These are phyloP conservation scores for Auricularia auricula-judae DNA, from an alignment of 768 basidiomycete genomes.

Conservation along the genomic window DNA sequence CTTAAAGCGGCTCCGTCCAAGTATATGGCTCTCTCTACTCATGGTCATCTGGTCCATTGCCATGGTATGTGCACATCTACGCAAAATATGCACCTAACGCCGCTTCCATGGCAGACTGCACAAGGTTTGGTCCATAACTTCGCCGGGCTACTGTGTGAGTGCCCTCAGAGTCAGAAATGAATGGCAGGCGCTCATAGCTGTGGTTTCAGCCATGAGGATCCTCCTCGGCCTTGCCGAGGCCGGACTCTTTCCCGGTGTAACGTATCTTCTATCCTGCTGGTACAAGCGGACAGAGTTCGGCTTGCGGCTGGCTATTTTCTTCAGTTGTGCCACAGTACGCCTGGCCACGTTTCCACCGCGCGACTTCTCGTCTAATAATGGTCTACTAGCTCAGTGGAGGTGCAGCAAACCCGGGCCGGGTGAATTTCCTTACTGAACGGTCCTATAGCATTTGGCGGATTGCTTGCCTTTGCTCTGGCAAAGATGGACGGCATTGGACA, in stretches of 20 bases:
- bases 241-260: slow-evolving; percentile 41
- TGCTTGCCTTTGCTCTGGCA: slow-evolving; percentile 49
- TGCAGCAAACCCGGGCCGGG: background rate
- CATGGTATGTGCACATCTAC: slow-evolving; percentile 35
- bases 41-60: slow-evolving; percentile 30
- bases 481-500: slow-evolving; percentile 44
- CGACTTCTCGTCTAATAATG: background rate
- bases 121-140: slow-evolving; percentile 65
- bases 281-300: slow-evolving; percentile 72
- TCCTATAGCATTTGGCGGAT: slow-evolving; percentile 41
- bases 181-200: slow-evolving; percentile 21
- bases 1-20: slow-evolving; percentile 48
- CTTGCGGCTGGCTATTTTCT: slow-evolving; percentile 61
- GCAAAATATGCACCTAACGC: background rate
- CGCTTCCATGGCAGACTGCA: slow-evolving; percentile 14
- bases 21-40: slow-evolving; percentile 46
- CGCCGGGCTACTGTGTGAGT: slow-evolving; percentile 51
- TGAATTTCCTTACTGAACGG: background rate
- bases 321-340: slow-evolving; percentile 54
- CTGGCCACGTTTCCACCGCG: background rate
- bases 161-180: slow-evolving; percentile 20
- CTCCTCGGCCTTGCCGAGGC: slow-evolving; percentile 48
- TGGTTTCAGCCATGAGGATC: slow-evolving; percentile 22
- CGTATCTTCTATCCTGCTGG: slow-evolving; percentile 63
- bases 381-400: background rate